Evolutionary conservation across 345 rosid species (phyloP).

Genomic region (Lagerstroemia speciosa): DNA sequence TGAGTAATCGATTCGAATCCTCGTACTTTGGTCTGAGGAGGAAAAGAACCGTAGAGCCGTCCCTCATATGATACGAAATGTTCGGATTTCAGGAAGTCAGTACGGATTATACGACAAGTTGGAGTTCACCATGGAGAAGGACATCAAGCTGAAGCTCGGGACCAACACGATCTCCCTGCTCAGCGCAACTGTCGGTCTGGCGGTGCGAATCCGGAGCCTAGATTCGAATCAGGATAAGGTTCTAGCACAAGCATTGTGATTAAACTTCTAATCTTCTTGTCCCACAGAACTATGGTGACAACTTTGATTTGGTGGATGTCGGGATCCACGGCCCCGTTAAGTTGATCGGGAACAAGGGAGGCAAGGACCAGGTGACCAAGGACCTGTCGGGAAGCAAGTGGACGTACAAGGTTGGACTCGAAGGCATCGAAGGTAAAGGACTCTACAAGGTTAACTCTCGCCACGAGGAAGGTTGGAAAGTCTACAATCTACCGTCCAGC

Average conservation of each 20-base stretch:
- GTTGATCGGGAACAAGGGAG: conserved; percentile 12
- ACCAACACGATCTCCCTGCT: conserved; percentile 27
- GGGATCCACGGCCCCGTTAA: conserved; percentile 33
- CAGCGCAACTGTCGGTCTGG: conserved; percentile 48
- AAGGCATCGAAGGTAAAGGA: conserved; percentile 23
- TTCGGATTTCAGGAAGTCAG: conserved; percentile 13
- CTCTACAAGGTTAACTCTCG: conserved; percentile 8
- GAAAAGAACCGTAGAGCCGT: background rate
- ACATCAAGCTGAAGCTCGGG: conserved; percentile 20
- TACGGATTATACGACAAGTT: conserved; percentile 2
- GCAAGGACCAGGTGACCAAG: background rate
- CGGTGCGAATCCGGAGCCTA: conserved; percentile 12
- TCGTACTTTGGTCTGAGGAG: too few species aligned
- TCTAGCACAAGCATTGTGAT: background rate
- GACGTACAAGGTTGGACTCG: conserved; percentile 48
- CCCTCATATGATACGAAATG: too few species aligned
- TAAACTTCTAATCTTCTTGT: background rate
- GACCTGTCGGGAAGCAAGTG: conserved; percentile 33
- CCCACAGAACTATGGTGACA: conserved; percentile 25
- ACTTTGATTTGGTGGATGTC: conserved; percentile 6
- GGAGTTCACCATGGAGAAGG: conserved; percentile 18
- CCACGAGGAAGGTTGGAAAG: conserved; percentile 16
- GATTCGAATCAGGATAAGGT: background rate
- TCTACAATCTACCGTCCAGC: conserved; percentile 21
- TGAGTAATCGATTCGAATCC: conserved; percentile 5